Evolutionary conservation across 306 rosid species (phyloP).

Genomic region (Cucumis cinereus): DNA sequence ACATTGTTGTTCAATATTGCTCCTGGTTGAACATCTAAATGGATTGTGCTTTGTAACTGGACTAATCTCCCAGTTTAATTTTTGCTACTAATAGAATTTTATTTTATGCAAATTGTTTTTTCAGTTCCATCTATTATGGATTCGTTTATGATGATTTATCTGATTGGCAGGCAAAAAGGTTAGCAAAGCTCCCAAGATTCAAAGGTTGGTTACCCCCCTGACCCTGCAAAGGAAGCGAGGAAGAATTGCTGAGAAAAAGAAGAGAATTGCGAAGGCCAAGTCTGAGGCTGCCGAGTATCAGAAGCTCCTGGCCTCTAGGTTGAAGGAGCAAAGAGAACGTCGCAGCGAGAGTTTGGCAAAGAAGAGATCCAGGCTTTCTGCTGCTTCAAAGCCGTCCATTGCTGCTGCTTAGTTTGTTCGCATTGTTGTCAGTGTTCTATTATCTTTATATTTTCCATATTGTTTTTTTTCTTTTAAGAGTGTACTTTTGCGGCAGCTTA

Average conservation of each 20-base stretch:
- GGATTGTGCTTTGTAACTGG: background rate
- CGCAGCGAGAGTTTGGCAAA: slow-evolving; percentile 53
- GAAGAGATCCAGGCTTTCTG: slow-evolving; percentile 51
- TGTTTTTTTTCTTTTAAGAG: background rate
- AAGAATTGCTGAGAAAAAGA: slow-evolving; percentile 46
- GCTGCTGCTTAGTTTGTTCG: slow-evolving; percentile 16
- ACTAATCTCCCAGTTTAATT: background rate
- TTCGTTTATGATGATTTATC: background rate
- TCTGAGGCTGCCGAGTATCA: slow-evolving; percentile 50
- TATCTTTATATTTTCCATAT: background rate
- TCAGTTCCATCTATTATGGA: background rate
- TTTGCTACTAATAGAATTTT: background rate
- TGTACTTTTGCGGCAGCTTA: background rate
- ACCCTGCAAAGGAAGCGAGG: slow-evolving; percentile 51
- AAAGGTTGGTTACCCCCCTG: slow-evolving; percentile 55
- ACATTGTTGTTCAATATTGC: background rate
- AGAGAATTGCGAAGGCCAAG: slow-evolving; percentile 44
- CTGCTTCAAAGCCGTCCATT: slow-evolving; percentile 42
- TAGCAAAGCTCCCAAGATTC: slow-evolving; percentile 54
- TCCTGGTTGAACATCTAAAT: background rate
- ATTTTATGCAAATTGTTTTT: background rate
- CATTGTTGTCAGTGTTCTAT: background rate
- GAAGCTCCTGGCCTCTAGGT: slow-evolving; percentile 43
- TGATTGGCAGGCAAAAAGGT: slow-evolving; percentile 34
- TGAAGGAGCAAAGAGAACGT: slow-evolving; percentile 60